Percentiles rank a stretch among this genome's conserved stretches.
Evolutionary conservation across 1,284 basidiomycete species (phyloP).

Genomic region (Trametes hirsuta): DNA sequence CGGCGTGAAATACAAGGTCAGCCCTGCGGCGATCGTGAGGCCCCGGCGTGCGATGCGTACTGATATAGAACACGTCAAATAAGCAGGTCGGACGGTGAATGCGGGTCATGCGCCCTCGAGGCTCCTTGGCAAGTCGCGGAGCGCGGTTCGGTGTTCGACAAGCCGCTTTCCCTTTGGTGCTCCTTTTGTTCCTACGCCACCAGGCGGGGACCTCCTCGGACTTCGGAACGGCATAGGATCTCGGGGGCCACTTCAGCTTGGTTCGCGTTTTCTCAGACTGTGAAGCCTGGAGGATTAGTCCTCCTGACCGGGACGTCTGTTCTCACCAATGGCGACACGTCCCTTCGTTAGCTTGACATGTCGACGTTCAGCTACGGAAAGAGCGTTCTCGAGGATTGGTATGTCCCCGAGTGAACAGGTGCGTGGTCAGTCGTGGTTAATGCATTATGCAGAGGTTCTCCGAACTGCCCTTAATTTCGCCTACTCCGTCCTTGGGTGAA

Average conservation of each 20-base stretch:
- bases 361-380: not conserved
- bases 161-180: not conserved
- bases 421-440: not conserved
- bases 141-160: not conserved
- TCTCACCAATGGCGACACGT: not conserved
- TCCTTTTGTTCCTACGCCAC: not conserved
- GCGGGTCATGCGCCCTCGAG: not conserved
- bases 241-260: not conserved
- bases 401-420: not conserved
- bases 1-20: too few species aligned
- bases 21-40: too few species aligned
- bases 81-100: not conserved
- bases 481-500: not conserved
- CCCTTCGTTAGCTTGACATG: not conserved
- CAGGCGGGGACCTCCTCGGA: not conserved
- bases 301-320: not conserved
- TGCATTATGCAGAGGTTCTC: not conserved
- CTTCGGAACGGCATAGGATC: constrained; percentile 1
- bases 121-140: not conserved
- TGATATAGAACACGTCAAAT: too few species aligned
- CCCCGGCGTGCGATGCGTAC: too few species aligned
- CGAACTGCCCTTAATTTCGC: constrained; percentile 2
- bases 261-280: not conserved
- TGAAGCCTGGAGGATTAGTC: not conserved
- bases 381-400: not conserved